Base-by-base conservation (phyloP, 768 basidiomycete genomes). In the Tylopilus rubrobrunneus region DNA sequence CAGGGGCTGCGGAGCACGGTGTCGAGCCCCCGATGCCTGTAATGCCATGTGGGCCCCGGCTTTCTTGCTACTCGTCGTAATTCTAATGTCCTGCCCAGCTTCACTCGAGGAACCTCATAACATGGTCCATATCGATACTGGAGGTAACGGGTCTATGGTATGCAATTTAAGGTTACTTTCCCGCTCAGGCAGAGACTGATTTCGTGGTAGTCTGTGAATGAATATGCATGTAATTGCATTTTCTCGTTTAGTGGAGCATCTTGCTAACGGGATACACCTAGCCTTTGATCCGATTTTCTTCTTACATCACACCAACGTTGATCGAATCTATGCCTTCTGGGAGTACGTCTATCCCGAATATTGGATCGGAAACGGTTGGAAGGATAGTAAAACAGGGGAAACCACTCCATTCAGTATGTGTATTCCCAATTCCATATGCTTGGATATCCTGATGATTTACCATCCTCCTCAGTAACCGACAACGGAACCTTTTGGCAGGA, bases 21-120 rank as follows among this genome's bases (percentile, higher is more conserved):
- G 28, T 59, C 14, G 37, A 42, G 3, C 23, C 31, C 23, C 45
- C 45, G 14, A 46, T 46, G 45, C 28, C 53, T 11, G 21, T 41
- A 23, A 41, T 41, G 40, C 40, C 40, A 41, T 12, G 40, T 41
- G 23, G 4, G 21, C 40, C 11, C 21, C 21, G 12, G 11, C 1
- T 10, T 41, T 23, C 5, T 8, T 14, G 1, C 10, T 41, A 21
- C 15, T 43, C 1, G 4, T 23, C 5, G 12, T 14, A 15, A 25
- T 44, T 23, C 33, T 60, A 5, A 63, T 15, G 0, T 46, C 0
- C 44, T 15, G 15, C 31, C 4, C 39, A 63, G 62, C 55, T 1
- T 61, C 62, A 10, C 1, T 63, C 10, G 62, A 63, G 41, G 62
- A 64, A 36, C 25, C 62, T 31, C 62, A 63, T 2, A 63, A 63